These are phyloP conservation scores for Lactuca saligna DNA, from an alignment of 129 eudicot genomes.

Conservation along the genomic window DNA sequence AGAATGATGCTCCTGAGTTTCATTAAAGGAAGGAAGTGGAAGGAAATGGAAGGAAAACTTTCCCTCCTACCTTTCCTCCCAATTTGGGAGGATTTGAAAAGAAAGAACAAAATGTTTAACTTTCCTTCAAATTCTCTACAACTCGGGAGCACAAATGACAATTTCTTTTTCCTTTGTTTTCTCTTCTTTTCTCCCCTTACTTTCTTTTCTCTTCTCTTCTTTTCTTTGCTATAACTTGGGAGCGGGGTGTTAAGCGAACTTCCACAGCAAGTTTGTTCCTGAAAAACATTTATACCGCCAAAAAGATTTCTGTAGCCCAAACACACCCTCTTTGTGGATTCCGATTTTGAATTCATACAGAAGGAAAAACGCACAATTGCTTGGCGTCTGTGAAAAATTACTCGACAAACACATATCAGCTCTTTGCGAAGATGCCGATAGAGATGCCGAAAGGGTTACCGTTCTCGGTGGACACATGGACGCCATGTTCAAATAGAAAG, in stretches of 20 bases:
- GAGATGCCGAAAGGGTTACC: conserved; percentile 87
- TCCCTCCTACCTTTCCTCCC: no score
- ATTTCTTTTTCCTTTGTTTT: no score
- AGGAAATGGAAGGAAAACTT: no score
- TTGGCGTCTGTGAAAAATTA: background rate
- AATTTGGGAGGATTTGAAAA: no score
- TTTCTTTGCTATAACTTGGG: no score
- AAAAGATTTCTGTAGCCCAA: background rate
- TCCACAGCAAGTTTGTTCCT: background rate
- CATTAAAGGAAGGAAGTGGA: no score
- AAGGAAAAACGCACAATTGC: background rate
- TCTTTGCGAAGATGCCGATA: conserved; percentile 56
- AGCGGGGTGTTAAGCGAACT: background rate
- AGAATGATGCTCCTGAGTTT: no score
- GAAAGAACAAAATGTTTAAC: no score
- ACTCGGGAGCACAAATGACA: no score
- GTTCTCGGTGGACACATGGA: conserved; percentile 86
- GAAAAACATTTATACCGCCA: background rate
- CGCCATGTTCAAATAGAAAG: conserved; percentile 49
- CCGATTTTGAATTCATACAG: background rate
- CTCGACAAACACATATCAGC: background rate
- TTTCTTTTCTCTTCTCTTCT: no score
- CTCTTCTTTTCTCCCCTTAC: no score
- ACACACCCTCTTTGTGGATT: conserved; percentile 3
- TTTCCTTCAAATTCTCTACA: no score